phyloP scores from a whole-genome alignment of 2,329 filamentous ascomycete species.

The Calonectria ilicicola region DNA sequence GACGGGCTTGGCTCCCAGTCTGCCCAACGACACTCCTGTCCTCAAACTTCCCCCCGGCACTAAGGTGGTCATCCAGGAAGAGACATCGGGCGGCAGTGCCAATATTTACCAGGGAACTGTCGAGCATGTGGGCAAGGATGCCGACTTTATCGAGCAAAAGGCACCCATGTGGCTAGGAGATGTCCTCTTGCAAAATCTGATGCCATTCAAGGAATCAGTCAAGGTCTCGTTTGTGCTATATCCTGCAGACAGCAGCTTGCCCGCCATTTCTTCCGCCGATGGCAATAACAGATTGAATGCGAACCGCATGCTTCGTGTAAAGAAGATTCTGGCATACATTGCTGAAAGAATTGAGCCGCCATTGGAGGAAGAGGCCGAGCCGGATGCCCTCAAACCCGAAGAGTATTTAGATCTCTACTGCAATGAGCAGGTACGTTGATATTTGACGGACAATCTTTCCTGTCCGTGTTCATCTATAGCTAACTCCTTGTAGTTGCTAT shows the following conservation, averaged over 20 bases:
- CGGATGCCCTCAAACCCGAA: constrained; percentile 78
- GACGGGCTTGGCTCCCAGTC: constrained; percentile 74
- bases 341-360: constrained; percentile 88
- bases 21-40: constrained; percentile 80
- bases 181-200: constrained; percentile 83
- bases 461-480: background rate
- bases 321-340: constrained; percentile 93
- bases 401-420: constrained; percentile 97
- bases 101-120: constrained; percentile 95
- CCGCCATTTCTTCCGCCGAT: constrained; percentile 79
- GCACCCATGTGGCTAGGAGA: constrained; percentile 95
- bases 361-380: constrained; percentile 66
- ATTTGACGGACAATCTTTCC: background rate
- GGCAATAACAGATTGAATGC: constrained; percentile 93
- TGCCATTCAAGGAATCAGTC: constrained; percentile 88
- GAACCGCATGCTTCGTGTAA: constrained; percentile 94
- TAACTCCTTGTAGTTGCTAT: constrained; percentile 65
- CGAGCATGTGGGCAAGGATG: constrained; percentile 79
- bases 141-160: constrained; percentile 85
- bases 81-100: constrained; percentile 75
- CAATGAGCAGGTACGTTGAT: constrained; percentile 80
- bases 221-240: constrained; percentile 96
- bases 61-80: constrained; percentile 77
- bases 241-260: constrained; percentile 77
- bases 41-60: constrained; percentile 77